Evolutionary conservation across 352 stramenopile species (phyloP).

Genomic region (Globisporangium yorkense): DNA sequence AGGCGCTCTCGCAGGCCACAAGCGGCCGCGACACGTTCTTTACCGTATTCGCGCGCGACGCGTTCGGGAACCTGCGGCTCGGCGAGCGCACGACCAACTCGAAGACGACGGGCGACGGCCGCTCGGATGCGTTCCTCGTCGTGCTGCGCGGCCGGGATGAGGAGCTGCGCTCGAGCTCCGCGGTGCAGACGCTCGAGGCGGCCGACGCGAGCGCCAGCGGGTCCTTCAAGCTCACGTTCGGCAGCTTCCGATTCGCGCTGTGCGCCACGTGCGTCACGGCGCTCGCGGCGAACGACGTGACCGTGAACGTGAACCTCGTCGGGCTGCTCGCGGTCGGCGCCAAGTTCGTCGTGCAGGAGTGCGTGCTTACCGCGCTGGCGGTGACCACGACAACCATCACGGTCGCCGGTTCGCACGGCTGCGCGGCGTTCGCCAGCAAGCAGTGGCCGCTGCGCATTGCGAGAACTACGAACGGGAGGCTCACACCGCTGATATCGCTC

Average conservation of each 20-base stretch:
- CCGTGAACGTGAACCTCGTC: constrained; percentile 52
- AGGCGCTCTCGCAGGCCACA: constrained; percentile 67
- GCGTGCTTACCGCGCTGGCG: constrained; percentile 50
- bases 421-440: constrained; percentile 33
- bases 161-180: constrained; percentile 81
- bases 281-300: constrained; percentile 45
- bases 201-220: constrained; percentile 20
- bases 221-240: constrained; percentile 73
- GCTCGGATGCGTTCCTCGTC: constrained; percentile 91
- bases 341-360: constrained; percentile 69
- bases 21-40: constrained; percentile 88
- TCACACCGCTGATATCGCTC: constrained; percentile 62
- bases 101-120: constrained; percentile 67
- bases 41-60: constrained; percentile 83
- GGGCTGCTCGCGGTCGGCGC: constrained; percentile 40
- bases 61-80: constrained; percentile 90
- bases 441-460: constrained; percentile 38
- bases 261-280: constrained; percentile 53
- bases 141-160: constrained; percentile 66
- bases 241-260: constrained; percentile 41
- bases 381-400: constrained; percentile 43
- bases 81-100: constrained; percentile 68
- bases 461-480: constrained; percentile 11
- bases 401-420: constrained; percentile 54
- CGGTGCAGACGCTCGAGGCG: constrained; percentile 69